These are phyloP conservation scores for Leccinum solheimii DNA, from an alignment of 1,284 basidiomycete genomes.

Conservation along the genomic window DNA sequence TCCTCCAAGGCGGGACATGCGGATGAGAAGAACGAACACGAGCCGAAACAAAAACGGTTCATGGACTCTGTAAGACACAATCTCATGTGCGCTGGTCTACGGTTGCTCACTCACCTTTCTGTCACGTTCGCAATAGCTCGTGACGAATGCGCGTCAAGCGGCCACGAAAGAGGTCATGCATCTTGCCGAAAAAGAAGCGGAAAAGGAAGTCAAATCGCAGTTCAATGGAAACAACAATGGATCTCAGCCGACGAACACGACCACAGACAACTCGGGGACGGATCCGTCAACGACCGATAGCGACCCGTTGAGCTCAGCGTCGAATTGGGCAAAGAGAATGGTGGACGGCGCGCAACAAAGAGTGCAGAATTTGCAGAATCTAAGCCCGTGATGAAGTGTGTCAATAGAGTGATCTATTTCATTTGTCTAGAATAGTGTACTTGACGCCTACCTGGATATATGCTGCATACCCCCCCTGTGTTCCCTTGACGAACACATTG, in stretches of 20 bases:
- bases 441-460: neutral
- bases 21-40: conserved; percentile 1
- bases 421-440: neutral
- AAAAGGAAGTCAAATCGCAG: conserved; percentile 7
- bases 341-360: conserved; percentile 17
- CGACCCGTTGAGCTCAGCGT: conserved; percentile 8
- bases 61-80: conserved; percentile 11
- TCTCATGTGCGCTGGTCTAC: too few species aligned
- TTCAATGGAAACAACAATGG: neutral
- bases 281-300: conserved; percentile 1
- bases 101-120: neutral
- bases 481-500: neutral
- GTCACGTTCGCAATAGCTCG: conserved; percentile 5
- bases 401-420: neutral
- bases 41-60: conserved; percentile 10
- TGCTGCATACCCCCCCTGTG: neutral
- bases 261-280: neutral
- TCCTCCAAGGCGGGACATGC: conserved; percentile 5
- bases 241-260: conserved; percentile 7
- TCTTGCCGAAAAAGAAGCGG: conserved; percentile 15
- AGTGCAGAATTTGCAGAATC: conserved; percentile 11
- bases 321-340: conserved; percentile 23
- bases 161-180: conserved; percentile 9
- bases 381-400: conserved; percentile 4
- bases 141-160: conserved; percentile 6